phyloP scores from a whole-genome alignment of 176 grass and related monocot genomes.

The Oryza brachyantha region DNA sequence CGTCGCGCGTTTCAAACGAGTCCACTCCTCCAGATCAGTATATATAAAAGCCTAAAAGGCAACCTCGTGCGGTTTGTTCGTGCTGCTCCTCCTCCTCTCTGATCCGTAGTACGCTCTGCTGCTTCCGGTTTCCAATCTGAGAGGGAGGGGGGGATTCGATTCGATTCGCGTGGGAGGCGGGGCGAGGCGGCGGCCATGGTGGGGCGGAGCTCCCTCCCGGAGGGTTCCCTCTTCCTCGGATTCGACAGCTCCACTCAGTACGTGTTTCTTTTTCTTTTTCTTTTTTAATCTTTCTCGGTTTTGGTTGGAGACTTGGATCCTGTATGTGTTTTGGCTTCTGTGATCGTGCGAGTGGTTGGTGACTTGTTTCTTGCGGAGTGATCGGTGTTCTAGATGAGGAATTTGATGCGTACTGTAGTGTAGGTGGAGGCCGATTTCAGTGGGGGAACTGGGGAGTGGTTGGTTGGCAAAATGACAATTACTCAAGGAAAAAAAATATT shows the following conservation, averaged over 20 bases:
- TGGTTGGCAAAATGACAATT: background rate
- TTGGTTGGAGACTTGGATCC: background rate
- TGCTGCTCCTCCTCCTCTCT: background rate
- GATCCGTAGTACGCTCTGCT: background rate
- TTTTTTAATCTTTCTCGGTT: background rate
- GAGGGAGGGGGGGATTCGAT: too few relatives aligned
- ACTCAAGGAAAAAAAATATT: background rate
- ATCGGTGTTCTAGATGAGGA: background rate
- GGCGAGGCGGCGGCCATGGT: conserved; percentile 29
- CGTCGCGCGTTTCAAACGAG: background rate
- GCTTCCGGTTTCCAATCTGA: background rate
- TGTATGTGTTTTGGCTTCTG: background rate
- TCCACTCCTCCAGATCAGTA: background rate
- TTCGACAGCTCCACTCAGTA: conserved; percentile 96
- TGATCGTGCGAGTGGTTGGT: background rate
- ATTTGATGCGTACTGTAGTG: background rate
- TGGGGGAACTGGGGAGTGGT: background rate
- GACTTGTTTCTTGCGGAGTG: background rate
- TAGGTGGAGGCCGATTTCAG: background rate
- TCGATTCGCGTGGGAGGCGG: background rate
- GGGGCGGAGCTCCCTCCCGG: conserved; percentile 49
- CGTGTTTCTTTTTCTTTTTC: too few relatives aligned
- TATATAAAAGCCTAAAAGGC: background rate
- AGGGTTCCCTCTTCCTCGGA: conserved; percentile 84
- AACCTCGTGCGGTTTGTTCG: background rate